Evolutionary conservation across 148 eudicot genomes (phyloP).

Genomic region (Fallopia convolvulus): DNA sequence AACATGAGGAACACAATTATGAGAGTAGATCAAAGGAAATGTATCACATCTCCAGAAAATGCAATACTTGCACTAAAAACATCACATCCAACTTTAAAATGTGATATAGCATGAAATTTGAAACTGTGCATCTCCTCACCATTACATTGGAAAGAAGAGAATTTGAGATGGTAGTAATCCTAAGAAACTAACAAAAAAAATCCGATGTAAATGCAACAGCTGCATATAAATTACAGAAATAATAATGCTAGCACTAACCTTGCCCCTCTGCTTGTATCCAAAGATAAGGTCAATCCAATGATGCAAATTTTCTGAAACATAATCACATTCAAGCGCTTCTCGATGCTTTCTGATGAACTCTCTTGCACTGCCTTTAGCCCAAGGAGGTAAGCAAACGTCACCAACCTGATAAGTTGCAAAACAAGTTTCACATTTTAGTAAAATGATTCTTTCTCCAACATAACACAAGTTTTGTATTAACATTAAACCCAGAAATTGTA

Average conservation of each 20-base stretch:
- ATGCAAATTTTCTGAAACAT: slow-evolving; percentile 89
- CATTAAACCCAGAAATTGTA: background rate
- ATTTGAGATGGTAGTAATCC: background rate
- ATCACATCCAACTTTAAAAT: background rate
- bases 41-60: background rate
- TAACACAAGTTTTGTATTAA: background rate
- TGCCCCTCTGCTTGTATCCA: slow-evolving; percentile 90
- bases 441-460: background rate
- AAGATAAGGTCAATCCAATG: slow-evolving; percentile 98
- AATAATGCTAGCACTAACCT: slow-evolving; percentile 37
- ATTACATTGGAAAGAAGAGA: background rate
- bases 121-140: background rate
- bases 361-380: slow-evolving; percentile 92
- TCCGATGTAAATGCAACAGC: background rate
- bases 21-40: background rate
- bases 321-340: slow-evolving; percentile 92
- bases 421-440: slow-evolving; percentile 1
- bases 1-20: slow-evolving; percentile 7
- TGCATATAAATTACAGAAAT: background rate
- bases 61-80: background rate
- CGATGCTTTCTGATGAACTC: slow-evolving; percentile 90
- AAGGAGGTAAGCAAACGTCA: slow-evolving; percentile 80
- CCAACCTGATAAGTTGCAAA: slow-evolving; percentile 46
- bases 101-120: background rate
- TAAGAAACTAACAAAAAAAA: background rate